These are phyloP conservation scores for Plasmodium cynomolgi DNA, from an alignment of 169 alveolate species.

Conservation along the genomic window DNA sequence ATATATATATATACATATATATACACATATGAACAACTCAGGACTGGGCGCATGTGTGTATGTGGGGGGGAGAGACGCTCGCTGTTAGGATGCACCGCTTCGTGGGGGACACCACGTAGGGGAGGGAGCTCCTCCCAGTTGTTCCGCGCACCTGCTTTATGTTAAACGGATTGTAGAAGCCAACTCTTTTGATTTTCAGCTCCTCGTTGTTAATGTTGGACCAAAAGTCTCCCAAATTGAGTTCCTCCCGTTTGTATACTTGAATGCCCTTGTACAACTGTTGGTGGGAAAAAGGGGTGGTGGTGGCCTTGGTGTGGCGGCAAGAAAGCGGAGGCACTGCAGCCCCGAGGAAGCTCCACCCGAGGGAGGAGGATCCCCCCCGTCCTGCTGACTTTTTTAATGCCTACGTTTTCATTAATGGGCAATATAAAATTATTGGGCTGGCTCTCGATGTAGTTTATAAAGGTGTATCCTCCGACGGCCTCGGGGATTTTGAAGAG, in stretches of 20 bases:
- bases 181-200: conserved; percentile 10
- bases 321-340: not conserved
- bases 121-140: not conserved
- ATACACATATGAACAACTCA: not conserved
- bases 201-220: conserved; percentile 15
- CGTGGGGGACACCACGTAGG: not conserved
- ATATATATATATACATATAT: not conserved
- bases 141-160: conserved; percentile 29
- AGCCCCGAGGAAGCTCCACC: not conserved
- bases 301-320: not conserved
- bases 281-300: not conserved
- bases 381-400: not conserved
- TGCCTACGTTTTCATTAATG: conserved; percentile 53
- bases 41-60: not conserved
- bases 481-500: conserved; percentile 40
- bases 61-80: not conserved
- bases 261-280: conserved; percentile 64
- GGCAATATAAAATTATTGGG: conserved; percentile 61
- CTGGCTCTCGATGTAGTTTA: conserved; percentile 37
- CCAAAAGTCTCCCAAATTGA: conserved; percentile 43
- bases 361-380: not conserved
- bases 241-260: conserved; percentile 50
- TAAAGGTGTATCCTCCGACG: conserved; percentile 64
- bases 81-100: not conserved
- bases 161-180: conserved; percentile 43